phyloP scores from a whole-genome alignment of 176 grass and related monocot species.

The Oryza brachyantha region DNA sequence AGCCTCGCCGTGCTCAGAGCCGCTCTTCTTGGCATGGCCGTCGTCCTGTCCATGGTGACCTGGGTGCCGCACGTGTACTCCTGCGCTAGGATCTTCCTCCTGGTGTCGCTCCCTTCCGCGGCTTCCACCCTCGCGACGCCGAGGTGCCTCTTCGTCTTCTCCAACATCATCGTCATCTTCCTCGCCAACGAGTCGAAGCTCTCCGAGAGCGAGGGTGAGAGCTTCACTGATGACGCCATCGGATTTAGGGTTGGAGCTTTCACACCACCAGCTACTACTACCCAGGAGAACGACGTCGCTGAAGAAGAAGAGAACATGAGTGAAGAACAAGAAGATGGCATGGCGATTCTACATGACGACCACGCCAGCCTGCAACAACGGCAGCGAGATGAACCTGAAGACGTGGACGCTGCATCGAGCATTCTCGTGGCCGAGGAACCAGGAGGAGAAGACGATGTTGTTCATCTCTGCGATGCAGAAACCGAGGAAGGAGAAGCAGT shows the following conservation, averaged over 20 bases:
- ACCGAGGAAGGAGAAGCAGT: not conserved
- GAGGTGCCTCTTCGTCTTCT: constrained; percentile 60
- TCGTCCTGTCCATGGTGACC: constrained; percentile 37
- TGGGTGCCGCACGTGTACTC: constrained; percentile 38
- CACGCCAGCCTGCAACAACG: not conserved
- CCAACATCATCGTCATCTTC: constrained; percentile 71
- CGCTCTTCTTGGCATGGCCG: constrained; percentile 23
- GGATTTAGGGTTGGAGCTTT: not conserved
- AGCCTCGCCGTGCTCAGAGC: constrained; percentile 14
- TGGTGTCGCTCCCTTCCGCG: constrained; percentile 34
- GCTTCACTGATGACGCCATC: not conserved
- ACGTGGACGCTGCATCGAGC: not conserved
- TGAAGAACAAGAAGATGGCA: not conserved
- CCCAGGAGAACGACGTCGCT: not conserved
- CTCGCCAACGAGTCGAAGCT: constrained; percentile 55
- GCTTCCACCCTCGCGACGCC: constrained; percentile 20
- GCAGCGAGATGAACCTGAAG: not conserved
- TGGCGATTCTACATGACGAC: not conserved
- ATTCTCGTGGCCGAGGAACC: not conserved
- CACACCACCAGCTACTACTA: not conserved
- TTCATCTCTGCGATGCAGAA: not conserved
- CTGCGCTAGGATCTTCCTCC: constrained; percentile 30
- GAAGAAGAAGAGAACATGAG: not conserved
- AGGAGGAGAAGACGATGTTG: not conserved
- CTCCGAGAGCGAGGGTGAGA: not conserved